Base-by-base conservation (phyloP, 768 basidiomycete species). In the Psilocybe subaeruginosa region DNA sequence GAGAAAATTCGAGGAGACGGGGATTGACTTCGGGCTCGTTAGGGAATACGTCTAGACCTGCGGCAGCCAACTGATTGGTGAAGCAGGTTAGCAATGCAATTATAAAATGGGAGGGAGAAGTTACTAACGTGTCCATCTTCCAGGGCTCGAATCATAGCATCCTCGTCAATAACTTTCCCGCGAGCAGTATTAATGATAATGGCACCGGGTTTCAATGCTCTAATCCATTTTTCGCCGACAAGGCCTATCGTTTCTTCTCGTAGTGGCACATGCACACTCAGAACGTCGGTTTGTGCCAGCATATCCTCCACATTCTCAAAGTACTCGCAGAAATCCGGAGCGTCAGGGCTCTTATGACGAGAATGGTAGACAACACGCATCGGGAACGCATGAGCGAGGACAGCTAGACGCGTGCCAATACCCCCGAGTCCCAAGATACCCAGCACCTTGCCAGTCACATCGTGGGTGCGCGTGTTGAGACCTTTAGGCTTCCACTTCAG, bases 151-250 rank as follows among this genome's bases (percentile, higher is more conserved):
- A 97, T 91, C 78, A 98, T 79, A 3, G 93, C 95, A 5, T 84
- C 86, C 74, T 97, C 93, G 64, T 97, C 92, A 35, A 97, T 82
- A 27, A 97, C 86, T 69, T 91, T 95, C 9, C 95, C 95, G n/a
- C 95, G 78, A 19, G 94, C 93, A 2, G 93, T 95, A 73, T 95
- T 95, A 62, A 95, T 83, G 68, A 96, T 83, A 56, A 93, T 82
- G 2, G 86, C 82, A 4, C 91, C 91, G 47, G 82, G 85, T 77
- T 91, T 95, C 79, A 97, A 78, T 66, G 81, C 78, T 52, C 89
- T 78, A 59, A 97, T 93, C 80, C 86, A 85, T 66, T 82, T 84
- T 72, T 92, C 90, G 9, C 86, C 87, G 1, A 95, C 87, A 8
- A 91, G 73, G 1, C 88, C 86, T 39, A 86, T 82, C 8, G 93